Evolutionary conservation across 768 basidiomycete genomes (phyloP).

Genomic region (Pleurotus tuber-regium): DNA sequence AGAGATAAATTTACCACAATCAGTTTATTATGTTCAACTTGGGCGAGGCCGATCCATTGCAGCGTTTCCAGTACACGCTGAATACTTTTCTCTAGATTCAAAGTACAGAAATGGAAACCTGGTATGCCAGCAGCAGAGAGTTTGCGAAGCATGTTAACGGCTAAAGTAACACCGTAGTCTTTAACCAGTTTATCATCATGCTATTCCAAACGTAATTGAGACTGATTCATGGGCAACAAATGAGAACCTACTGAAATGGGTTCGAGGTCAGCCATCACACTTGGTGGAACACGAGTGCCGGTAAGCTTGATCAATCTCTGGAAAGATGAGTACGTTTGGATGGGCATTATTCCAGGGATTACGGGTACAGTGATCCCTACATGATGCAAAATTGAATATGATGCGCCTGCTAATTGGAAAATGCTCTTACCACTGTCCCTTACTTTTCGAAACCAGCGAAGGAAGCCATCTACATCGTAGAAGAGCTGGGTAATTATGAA

Average conservation of each 20-base stretch:
- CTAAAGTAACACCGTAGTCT: slow-evolving; percentile 87
- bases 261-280: slow-evolving; percentile 64
- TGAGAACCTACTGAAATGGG: slow-evolving; percentile 67
- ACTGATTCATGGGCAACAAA: slow-evolving; percentile 70
- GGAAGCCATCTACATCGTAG: slow-evolving; percentile 90
- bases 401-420: neutral
- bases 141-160: slow-evolving; percentile 73
- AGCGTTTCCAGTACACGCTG: slow-evolving; percentile 79
- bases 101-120: slow-evolving; percentile 92
- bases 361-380: slow-evolving; percentile 87
- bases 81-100: slow-evolving; percentile 96
- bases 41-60: slow-evolving; percentile 57
- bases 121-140: slow-evolving; percentile 55
- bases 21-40: slow-evolving; percentile 54
- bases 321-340: slow-evolving; percentile 95
- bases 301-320: slow-evolving; percentile 88
- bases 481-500: slow-evolving; percentile 97
- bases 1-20: slow-evolving; percentile 48
- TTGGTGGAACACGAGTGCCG: slow-evolving; percentile 69
- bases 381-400: neutral
- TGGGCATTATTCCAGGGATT: slow-evolving; percentile 96
- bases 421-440: slow-evolving; percentile 64
- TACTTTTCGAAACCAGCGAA: slow-evolving; percentile 74
- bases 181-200: slow-evolving; percentile 94
- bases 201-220: slow-evolving; percentile 60